Conservation (phyloP, 2,329 filamentous ascomycete genomes). For the Magnaporthiopsis rhizophila region DNA sequence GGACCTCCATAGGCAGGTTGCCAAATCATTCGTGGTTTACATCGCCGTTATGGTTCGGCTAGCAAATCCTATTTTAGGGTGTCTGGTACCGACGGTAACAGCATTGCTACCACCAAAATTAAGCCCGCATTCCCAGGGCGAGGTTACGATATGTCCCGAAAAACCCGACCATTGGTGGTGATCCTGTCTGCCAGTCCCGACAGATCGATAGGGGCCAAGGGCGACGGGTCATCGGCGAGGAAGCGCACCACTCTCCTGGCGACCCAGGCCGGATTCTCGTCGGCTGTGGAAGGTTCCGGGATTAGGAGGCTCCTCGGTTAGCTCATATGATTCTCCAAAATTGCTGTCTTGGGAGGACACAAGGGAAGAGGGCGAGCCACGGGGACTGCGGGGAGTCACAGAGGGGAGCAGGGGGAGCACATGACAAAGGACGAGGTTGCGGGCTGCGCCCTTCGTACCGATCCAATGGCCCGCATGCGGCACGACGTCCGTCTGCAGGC, state of each 20-base stretch:
- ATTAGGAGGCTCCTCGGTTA: not conserved
- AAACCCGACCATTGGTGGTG: not conserved
- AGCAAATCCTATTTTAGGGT: too few species aligned
- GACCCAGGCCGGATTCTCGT: slow-evolving; percentile 3
- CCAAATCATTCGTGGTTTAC: too few species aligned
- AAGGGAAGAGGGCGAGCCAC: too few species aligned
- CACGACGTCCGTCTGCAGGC: slow-evolving; percentile 22
- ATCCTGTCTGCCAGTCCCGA: not conserved
- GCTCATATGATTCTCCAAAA: not conserved
- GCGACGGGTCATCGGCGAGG: slow-evolving; percentile 15
- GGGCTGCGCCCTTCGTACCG: slow-evolving; percentile 12
- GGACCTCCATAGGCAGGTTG: too few species aligned
- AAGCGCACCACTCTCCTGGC: slow-evolving; percentile 9
- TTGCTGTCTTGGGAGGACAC: not conserved
- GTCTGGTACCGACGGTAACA: too few species aligned
- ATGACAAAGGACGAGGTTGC: not conserved
- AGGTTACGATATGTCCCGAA: not conserved
- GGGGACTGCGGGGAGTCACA: not conserved
- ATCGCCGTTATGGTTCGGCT: too few species aligned
- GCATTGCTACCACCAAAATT: too few species aligned
- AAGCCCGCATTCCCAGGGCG: not conserved
- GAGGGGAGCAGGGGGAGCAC: too few species aligned
- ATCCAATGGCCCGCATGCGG: slow-evolving; percentile 32
- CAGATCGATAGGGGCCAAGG: not conserved
- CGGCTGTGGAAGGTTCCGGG: not conserved